Evolutionary conservation across 2,329 filamentous ascomycete species (phyloP).

Genomic region (Daldinia sp.): DNA sequence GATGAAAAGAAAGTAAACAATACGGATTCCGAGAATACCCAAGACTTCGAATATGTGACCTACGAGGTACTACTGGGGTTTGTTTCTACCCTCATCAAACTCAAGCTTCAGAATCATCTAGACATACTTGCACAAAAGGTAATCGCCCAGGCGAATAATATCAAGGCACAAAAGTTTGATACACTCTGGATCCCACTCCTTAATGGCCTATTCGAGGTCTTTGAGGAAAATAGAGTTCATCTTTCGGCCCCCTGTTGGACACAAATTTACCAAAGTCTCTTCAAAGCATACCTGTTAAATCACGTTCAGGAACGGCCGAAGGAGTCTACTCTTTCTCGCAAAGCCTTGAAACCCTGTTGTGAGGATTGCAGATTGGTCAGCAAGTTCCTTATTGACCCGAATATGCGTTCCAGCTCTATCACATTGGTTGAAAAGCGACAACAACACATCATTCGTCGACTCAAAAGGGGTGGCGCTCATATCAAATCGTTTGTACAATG

Average conservation of each 20-base stretch:
- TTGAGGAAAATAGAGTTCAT: conserved; percentile 26
- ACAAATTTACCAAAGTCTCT: conserved; percentile 43
- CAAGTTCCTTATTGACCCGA: background rate
- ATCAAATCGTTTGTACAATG: background rate
- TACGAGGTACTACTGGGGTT: conserved; percentile 28
- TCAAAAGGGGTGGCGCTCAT: background rate
- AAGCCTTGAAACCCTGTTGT: background rate
- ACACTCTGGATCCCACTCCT: conserved; percentile 52
- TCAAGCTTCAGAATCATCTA: conserved; percentile 36
- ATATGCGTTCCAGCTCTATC: background rate
- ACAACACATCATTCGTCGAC: background rate
- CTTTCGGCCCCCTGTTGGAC: conserved; percentile 42
- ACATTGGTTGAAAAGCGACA: background rate
- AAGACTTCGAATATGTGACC: background rate
- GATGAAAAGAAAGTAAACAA: background rate
- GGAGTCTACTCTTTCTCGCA: background rate
- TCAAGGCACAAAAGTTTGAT: conserved; percentile 41
- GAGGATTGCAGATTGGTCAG: background rate
- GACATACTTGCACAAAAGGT: conserved; percentile 42
- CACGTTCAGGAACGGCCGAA: conserved; percentile 37
- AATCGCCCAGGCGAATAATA: conserved; percentile 15
- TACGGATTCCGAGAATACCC: background rate
- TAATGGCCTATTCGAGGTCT: conserved; percentile 32
- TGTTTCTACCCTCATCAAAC: conserved; percentile 34
- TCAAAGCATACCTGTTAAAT: conserved; percentile 42